Percentiles rank a stretch among this genome's conserved stretches.
phyloP scores from a whole-genome alignment of 2,329 filamentous ascomycete genomes.

The Bisporella sp. region DNA sequence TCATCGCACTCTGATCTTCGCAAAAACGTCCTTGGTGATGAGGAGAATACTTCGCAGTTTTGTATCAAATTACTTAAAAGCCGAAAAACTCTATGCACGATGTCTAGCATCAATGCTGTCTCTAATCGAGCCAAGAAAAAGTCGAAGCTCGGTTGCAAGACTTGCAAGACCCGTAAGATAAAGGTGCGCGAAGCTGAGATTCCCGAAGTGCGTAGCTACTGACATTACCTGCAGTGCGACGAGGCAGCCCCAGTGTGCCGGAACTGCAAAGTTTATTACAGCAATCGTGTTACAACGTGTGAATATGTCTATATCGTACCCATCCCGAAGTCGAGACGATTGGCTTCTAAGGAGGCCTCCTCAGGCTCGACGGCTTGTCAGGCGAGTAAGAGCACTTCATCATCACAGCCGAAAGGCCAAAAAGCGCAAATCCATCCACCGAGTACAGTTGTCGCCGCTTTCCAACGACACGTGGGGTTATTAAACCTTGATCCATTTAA shows the following conservation, averaged over 20 bases:
- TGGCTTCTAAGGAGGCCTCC: neutral
- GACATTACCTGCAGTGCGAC: slow-evolving; percentile 1
- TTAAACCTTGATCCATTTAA: slow-evolving; percentile 1
- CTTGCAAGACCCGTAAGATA: slow-evolving; percentile 4
- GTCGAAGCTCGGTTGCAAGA: slow-evolving; percentile 1
- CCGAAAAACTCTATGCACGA: too few species aligned
- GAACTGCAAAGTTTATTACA: slow-evolving; percentile 5
- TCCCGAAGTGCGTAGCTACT: neutral
- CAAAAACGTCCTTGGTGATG: too few species aligned
- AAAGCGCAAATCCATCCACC: too few species aligned
- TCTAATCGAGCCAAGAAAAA: neutral
- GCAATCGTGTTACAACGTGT: neutral
- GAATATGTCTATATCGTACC: neutral
- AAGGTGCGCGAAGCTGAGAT: neutral
- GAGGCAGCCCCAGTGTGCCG: slow-evolving; percentile 2
- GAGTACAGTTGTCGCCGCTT: too few species aligned
- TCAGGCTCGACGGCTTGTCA: neutral
- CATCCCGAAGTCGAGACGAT: neutral
- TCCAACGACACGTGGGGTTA: too few species aligned
- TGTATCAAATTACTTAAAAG: too few species aligned
- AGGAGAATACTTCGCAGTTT: too few species aligned
- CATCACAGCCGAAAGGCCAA: neutral
- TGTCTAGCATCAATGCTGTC: too few species aligned
- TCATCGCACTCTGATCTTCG: too few species aligned
- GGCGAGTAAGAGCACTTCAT: neutral